Evolutionary conservation across 768 basidiomycete species (phyloP).

Genomic region (Exsudoporus frostii): DNA sequence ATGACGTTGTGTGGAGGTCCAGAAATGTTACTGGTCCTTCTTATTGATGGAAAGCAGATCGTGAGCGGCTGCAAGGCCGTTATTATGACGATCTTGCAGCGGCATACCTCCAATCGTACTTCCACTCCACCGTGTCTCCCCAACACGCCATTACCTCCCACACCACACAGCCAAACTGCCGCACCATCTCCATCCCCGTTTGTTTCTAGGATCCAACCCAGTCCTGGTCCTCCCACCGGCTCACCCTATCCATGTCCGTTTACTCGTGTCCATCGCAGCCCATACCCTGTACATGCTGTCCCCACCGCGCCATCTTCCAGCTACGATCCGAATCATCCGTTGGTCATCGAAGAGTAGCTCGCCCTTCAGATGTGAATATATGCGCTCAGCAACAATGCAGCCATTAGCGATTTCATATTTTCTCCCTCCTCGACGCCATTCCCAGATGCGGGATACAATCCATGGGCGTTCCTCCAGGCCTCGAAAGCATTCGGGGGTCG

Average conservation of each 20-base stretch:
- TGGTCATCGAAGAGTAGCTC: slow-evolving; percentile 64
- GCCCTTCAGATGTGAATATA: slow-evolving; percentile 76
- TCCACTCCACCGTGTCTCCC: slow-evolving; percentile 62
- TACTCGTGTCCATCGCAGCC: slow-evolving; percentile 62
- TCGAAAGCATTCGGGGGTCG: slow-evolving; percentile 44
- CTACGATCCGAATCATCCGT: slow-evolving; percentile 43
- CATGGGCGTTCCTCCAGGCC: slow-evolving; percentile 70
- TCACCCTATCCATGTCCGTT: slow-evolving; percentile 82
- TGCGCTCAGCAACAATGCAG: slow-evolving; percentile 64
- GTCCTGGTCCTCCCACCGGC: slow-evolving; percentile 55
- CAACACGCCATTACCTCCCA: slow-evolving; percentile 75
- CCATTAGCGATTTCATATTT: slow-evolving; percentile 68
- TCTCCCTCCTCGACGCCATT: slow-evolving; percentile 76
- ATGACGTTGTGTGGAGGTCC: no score
- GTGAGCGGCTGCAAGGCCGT: no score
- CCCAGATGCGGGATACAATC: slow-evolving; percentile 59
- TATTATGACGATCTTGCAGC: slow-evolving; percentile 60
- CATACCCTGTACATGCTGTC: slow-evolving; percentile 37
- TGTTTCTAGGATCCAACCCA: slow-evolving; percentile 50
- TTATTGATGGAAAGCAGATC: no score
- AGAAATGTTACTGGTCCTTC: no score
- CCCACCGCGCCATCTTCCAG: slow-evolving; percentile 40
- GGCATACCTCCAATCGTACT: slow-evolving; percentile 57
- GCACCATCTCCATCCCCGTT: slow-evolving; percentile 72
- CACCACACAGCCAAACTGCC: slow-evolving; percentile 71